phyloP scores from a whole-genome alignment of 257 asterid species.

The Thymus quinquecostatus region DNA sequence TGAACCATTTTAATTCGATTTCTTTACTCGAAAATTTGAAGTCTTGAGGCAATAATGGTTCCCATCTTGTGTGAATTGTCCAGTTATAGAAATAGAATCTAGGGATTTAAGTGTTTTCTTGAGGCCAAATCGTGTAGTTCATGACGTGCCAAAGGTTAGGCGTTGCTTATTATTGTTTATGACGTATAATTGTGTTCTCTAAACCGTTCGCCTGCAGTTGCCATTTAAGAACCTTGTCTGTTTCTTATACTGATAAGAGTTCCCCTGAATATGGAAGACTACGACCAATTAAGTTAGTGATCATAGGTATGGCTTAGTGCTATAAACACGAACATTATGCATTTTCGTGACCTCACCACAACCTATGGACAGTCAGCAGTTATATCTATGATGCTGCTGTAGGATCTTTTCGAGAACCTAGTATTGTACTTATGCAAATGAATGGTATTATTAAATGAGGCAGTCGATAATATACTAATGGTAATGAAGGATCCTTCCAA shows the following conservation, averaged over 20 bases:
- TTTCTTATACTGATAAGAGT: not conserved
- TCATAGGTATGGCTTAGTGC: not conserved
- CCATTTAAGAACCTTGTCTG: not conserved
- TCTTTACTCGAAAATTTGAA: conserved; percentile 23
- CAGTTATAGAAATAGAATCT: conserved; percentile 23
- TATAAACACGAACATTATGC: not conserved
- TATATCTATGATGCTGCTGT: not conserved
- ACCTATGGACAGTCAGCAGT: conserved; percentile 5
- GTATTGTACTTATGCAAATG: not conserved
- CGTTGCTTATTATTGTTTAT: not conserved
- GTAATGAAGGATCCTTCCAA: not conserved
- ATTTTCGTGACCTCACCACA: not conserved
- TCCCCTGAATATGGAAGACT: not conserved
- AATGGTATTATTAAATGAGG: not conserved
- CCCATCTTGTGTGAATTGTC: conserved; percentile 20
- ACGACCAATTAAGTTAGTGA: not conserved
- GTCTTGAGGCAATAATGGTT: conserved; percentile 4
- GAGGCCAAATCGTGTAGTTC: conserved; percentile 6
- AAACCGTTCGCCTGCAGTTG: not conserved
- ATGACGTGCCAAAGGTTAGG: not conserved
- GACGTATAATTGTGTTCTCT: not conserved
- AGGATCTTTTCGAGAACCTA: not conserved
- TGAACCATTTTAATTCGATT: conserved; percentile 7
- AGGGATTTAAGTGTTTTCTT: not conserved
- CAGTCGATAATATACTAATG: not conserved